Conservation (phyloP, 495 filamentous ascomycete species). For the Podospora fimiseda region DNA sequence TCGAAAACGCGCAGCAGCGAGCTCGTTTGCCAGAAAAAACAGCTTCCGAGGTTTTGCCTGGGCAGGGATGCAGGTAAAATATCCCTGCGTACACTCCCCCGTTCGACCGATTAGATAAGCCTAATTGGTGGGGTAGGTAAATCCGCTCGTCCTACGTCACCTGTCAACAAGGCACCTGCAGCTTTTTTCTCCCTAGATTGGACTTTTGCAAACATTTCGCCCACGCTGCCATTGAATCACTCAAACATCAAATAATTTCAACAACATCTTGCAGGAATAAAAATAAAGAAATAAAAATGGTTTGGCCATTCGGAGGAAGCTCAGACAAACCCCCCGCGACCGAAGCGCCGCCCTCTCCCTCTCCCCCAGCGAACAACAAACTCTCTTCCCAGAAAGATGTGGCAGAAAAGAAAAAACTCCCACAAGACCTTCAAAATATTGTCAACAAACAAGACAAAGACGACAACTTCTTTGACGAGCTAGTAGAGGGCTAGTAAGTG, state of each 20-base stretch:
- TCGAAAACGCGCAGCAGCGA: too few species aligned
- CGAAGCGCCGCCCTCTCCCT: constrained; percentile 15
- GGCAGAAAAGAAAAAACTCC: constrained; percentile 58
- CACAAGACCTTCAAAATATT: constrained; percentile 62
- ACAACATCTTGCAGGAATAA: too few species aligned
- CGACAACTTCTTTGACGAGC: constrained; percentile 69
- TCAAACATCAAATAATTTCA: too few species aligned
- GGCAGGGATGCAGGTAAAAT: too few species aligned
- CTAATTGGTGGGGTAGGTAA: not conserved
- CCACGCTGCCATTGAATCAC: too few species aligned
- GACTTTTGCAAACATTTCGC: too few species aligned
- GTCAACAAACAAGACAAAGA: constrained; percentile 60
- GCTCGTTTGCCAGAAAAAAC: constrained; percentile 7
- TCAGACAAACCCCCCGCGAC: constrained; percentile 31
- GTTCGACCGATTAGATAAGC: not conserved
- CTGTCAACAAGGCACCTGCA: too few species aligned
- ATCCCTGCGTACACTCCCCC: not conserved
- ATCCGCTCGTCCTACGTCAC: too few species aligned
- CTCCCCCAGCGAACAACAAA: constrained; percentile 29
- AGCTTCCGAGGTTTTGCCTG: constrained; percentile 17
- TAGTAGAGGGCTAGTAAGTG: constrained; percentile 76
- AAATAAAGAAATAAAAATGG: too few species aligned
- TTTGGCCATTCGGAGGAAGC: constrained; percentile 37
- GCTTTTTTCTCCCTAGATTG: too few species aligned
- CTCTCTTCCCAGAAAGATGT: too few species aligned